Percentiles rank a stretch among this genome's conserved stretches.
These are phyloP conservation scores for Leucosporidium yakuticum DNA, from an alignment of 768 basidiomycete genomes.

Conservation along the genomic window DNA sequence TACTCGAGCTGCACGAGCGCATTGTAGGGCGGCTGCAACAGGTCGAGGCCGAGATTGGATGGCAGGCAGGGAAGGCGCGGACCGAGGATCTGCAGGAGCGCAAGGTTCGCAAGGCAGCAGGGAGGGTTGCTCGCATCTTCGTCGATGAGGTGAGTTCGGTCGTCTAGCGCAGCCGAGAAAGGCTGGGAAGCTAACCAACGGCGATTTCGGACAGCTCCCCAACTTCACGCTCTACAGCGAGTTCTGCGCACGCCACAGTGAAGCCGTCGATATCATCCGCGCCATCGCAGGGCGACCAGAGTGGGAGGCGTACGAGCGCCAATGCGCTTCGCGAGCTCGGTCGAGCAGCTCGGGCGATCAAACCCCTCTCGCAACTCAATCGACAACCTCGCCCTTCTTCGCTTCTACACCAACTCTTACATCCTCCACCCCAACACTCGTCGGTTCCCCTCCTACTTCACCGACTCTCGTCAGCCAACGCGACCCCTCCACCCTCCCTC, in stretches of 20 bases:
- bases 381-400: slow-evolving; percentile 16
- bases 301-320: slow-evolving; percentile 78
- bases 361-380: slow-evolving; percentile 7
- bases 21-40: slow-evolving; percentile 17
- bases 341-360: slow-evolving; percentile 39
- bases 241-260: slow-evolving; percentile 80
- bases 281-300: slow-evolving; percentile 60
- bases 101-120: slow-evolving; percentile 10
- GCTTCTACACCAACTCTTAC: slow-evolving; percentile 2
- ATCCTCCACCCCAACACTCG: slow-evolving; percentile 32
- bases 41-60: slow-evolving; percentile 29
- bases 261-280: slow-evolving; percentile 69
- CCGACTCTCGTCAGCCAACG: not conserved
- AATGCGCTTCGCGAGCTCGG: slow-evolving; percentile 51
- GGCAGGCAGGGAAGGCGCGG: slow-evolving; percentile 6
- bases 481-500: not conserved
- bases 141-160: slow-evolving; percentile 49
- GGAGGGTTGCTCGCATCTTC: slow-evolving; percentile 12
- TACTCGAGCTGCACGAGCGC: slow-evolving; percentile 30
- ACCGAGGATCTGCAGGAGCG: slow-evolving; percentile 3
- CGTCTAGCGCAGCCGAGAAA: slow-evolving; percentile 44
- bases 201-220: not conserved
- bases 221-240: slow-evolving; percentile 57
- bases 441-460: slow-evolving; percentile 4
- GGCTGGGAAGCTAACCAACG: too few species aligned